These are phyloP conservation scores for Rhodotorula sp. DNA, from an alignment of 1,284 basidiomycete species.

Conservation along the genomic window DNA sequence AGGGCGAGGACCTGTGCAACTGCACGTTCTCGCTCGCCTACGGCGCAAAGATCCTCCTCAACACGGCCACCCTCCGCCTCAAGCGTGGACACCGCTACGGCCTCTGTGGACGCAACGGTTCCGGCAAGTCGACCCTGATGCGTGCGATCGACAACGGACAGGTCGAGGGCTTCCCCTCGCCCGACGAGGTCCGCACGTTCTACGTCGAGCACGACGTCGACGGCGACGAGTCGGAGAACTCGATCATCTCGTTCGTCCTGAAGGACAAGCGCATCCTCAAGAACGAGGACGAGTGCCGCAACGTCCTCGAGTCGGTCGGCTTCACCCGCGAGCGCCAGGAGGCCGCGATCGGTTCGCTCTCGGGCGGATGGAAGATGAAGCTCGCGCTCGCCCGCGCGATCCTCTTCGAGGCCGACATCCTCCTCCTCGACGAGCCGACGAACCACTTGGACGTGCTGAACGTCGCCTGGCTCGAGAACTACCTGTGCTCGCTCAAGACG, in stretches of 20 bases:
- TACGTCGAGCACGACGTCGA: slow-evolving; percentile 98
- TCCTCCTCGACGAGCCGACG: slow-evolving; percentile 94
- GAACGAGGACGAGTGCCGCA: slow-evolving; percentile 65
- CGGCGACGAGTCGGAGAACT: slow-evolving; percentile 86
- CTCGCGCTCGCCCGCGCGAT: slow-evolving; percentile 96
- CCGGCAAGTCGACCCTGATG: slow-evolving; percentile 98
- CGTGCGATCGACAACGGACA: slow-evolving; percentile 59
- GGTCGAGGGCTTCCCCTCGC: slow-evolving; percentile 96
- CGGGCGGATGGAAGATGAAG: slow-evolving; percentile 99
- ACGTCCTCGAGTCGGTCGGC: slow-evolving; percentile 83
- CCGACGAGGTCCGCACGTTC: slow-evolving; percentile 93
- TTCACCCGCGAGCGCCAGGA: slow-evolving; percentile 84
- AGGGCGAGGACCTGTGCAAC: slow-evolving; percentile 96
- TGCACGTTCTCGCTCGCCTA: slow-evolving; percentile 97
- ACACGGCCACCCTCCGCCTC: slow-evolving; percentile 91
- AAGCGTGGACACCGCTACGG: slow-evolving; percentile 99
- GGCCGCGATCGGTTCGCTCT: slow-evolving; percentile 83
- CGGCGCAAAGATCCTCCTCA: slow-evolving; percentile 96
- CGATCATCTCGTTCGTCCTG: slow-evolving; percentile 84
- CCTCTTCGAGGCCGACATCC: slow-evolving; percentile 97
- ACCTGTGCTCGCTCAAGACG: slow-evolving; percentile 79
- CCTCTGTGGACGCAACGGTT: slow-evolving; percentile 97
- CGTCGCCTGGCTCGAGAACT: slow-evolving; percentile 94
- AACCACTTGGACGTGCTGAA: slow-evolving; percentile 98
- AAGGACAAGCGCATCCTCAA: slow-evolving; percentile 80